A percentile compares a stretch with the other conserved stretches of the same genome.
Evolutionary conservation across 176 grass and related monocot genomes (phyloP).

Genomic region (Hsuehochloa calcarea): DNA sequence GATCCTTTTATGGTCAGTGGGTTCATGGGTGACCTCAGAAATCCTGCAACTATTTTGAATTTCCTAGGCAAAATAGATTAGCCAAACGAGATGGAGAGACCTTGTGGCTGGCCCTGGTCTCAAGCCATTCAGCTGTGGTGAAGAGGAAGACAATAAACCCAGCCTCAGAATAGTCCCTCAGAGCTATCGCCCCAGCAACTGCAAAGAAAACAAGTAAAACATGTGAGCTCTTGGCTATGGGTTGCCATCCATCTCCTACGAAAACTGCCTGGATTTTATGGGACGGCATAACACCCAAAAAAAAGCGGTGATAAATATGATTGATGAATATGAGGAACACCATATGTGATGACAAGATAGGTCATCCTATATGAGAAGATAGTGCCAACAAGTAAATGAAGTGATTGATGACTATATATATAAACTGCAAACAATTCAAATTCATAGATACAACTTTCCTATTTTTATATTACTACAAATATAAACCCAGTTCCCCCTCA

Average conservation of each 20-base stretch:
- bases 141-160: conserved; percentile 93
- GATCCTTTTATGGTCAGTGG: conserved; percentile 26
- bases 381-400: not conserved
- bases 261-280: conserved; percentile 3
- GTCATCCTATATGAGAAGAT: conserved; percentile 1
- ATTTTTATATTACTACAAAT: not conserved
- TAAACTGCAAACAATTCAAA: not conserved
- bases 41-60: not conserved
- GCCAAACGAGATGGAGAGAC: conserved; percentile 35
- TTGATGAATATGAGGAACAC: not conserved
- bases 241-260: conserved; percentile 12
- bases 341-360: conserved; percentile 12
- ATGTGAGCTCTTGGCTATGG: conserved; percentile 15
- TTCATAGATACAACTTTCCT: not conserved
- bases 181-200: conserved; percentile 91
- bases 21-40: not conserved
- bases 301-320: not conserved
- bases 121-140: conserved; percentile 88
- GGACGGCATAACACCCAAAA: not conserved
- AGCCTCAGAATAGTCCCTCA: conserved; percentile 83
- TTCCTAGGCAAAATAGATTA: conserved; percentile 19
- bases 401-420: not conserved
- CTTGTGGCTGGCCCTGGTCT: conserved; percentile 81
- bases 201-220: conserved; percentile 26
- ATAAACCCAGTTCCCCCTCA: not conserved